Evolutionary conservation across 2,329 filamentous ascomycete species (phyloP), one percentile per base, ranked within the genome.

Genomic region (Aureobasidium sp.): DNA sequence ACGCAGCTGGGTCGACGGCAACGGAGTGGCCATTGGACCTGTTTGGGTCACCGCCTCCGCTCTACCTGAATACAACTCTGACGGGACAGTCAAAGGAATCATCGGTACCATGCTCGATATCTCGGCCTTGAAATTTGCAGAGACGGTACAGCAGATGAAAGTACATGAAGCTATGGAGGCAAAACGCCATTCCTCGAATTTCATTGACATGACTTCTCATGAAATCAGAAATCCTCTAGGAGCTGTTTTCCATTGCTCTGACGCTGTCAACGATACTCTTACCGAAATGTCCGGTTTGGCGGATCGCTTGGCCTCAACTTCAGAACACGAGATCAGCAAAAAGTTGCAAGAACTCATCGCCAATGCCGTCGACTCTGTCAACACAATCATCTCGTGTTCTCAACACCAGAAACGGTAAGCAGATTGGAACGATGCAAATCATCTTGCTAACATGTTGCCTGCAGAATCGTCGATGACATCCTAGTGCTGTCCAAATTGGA

Each of bases 371-470:
- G 62, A 67, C 12, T 64, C 67, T 14, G 66, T 67, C 12, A 66
- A 71, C 38, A 73, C 71, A 25, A 73, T 76, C 53, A 65, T 72
- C 27, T 65, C 71, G 30, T 76, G 73, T 57, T 70, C 70, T 70
- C 27, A 73, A 27, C 44, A 76, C 53, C 71, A 74, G 55, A 74
- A 73, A 55, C 22, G 51, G 21, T 44, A 11, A 12, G 40, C 14
- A 14, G n/a, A 14, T n/a, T 7, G 32, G 4, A 12, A 17, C 8
- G 3, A 19, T 5, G 12, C n/a, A n/a, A n/a, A n/a, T n/a, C 7
- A 7, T 21, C 5, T n/a, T 38, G 16, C 52, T 54, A 21, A 54
- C n/a, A 10, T 32, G 16, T 22, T 2, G 8, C 14, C 4, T 2
- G 4, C 21, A 38, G 45, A 19, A 74, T 75, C 39, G 72, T 75